Base-by-base conservation (phyloP, 306 rosid genomes). In the Sophora flavescens region DNA sequence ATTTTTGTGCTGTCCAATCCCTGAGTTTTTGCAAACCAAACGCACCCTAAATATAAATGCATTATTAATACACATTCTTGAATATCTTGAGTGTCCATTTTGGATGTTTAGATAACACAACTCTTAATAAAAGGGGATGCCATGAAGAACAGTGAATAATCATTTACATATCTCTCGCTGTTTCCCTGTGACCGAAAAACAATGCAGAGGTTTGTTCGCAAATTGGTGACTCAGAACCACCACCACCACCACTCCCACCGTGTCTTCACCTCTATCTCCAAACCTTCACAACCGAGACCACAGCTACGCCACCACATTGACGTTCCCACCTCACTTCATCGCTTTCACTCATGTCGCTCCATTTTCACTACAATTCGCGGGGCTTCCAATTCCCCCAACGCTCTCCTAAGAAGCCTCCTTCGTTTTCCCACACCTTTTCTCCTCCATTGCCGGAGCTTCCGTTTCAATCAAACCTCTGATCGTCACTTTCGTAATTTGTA, bases 201-300 rank as follows among this genome's bases (percentile, higher is more conserved):
- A 72, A 94, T 91, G 98, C 91, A 85, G 82, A 74, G 88, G 33
- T 41, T 85, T 26, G 39, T 86, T 61, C 81, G 75, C 74, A 84
- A 72, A 61, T 36, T 78, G 69, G 85, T 78, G 15, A 70, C 82
- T 35, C 73, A 36, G 6, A 36, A 6, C 7, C 41, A 58, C 64
- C 74, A 8, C 3, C 72, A 48, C 39, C 70, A 83, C 42, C 65
- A 79, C 84, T 66, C 86, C 6, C 52, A 62, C 61, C 14, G 70
- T 18, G 54, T 83, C 16, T 60, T 83, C 68, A 63, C 76, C 65
- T 83, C 89, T 64, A 36, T 66, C 14, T 18, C 86, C 63, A 85
- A 77, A 66, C 79, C 81, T 48, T 50, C 76, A 5, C 72, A 67
- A 44, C 72, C 65, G 48, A 61, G 3, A 0, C 61, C 76, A 5